Percentiles rank a stretch among this genome's conserved stretches.
These are phyloP conservation scores for Aureobasidium vineae DNA, from an alignment of 2,329 filamentous ascomycete species.

Conservation along the genomic window DNA sequence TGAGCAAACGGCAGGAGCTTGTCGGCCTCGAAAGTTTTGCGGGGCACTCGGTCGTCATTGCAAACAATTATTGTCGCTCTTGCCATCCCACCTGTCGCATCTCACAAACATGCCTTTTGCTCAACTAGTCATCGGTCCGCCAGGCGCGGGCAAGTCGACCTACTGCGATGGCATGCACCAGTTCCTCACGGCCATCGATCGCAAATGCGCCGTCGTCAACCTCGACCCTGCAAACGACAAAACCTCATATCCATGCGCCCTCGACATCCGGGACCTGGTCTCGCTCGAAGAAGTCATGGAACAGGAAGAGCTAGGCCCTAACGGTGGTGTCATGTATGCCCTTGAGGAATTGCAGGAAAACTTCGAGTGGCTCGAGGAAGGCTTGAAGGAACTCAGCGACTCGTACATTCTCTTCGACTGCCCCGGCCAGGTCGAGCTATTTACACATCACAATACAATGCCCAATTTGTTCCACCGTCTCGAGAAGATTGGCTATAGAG, in stretches of 20 bases:
- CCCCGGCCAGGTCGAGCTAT: slow-evolving; percentile 93
- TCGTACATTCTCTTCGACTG: slow-evolving; percentile 97
- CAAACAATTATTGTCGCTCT: neutral
- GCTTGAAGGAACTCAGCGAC: slow-evolving; percentile 70
- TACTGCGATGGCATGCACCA: slow-evolving; percentile 99
- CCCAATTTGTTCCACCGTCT: slow-evolving; percentile 88
- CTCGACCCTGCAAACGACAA: slow-evolving; percentile 96
- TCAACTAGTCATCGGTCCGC: slow-evolving; percentile 61
- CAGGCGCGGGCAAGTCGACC: slow-evolving; percentile 93
- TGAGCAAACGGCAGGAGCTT: neutral
- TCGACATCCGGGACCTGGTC: slow-evolving; percentile 86
- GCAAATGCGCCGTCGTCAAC: slow-evolving; percentile 93
- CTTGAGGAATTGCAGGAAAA: slow-evolving; percentile 95
- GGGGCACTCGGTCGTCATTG: slow-evolving; percentile 13
- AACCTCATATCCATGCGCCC: slow-evolving; percentile 80
- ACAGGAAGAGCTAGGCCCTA: slow-evolving; percentile 84
- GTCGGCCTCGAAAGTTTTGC: slow-evolving; percentile 5
- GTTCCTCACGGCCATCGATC: slow-evolving; percentile 92
- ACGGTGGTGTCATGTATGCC: slow-evolving; percentile 88
- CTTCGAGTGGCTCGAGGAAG: slow-evolving; percentile 84
- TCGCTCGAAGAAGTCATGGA: slow-evolving; percentile 95
- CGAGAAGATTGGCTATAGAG: slow-evolving; percentile 88
- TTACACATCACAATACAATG: slow-evolving; percentile 89
- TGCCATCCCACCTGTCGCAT: neutral
- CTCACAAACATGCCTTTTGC: slow-evolving; percentile 30